These are phyloP conservation scores for Protomyces inouyei DNA, from an alignment of 1,139 yeast species.

Conservation along the genomic window DNA sequence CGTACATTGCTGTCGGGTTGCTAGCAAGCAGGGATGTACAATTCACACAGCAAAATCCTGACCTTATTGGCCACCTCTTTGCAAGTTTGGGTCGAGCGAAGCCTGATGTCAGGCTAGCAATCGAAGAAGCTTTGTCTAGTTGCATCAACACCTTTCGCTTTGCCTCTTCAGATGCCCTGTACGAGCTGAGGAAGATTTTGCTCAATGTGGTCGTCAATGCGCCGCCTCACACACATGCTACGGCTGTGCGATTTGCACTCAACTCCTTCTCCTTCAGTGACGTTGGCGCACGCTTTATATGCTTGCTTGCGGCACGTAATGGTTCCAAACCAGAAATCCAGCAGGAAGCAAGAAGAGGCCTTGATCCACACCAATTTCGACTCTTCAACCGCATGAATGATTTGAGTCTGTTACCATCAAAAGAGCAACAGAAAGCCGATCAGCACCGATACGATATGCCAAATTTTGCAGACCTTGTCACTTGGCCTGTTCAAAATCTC, in stretches of 20 bases:
- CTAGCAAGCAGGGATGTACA: constrained; percentile 43
- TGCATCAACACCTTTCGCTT: constrained; percentile 50
- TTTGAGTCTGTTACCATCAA: constrained; percentile 10
- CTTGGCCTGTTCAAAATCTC: not conserved
- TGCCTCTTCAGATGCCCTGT: constrained; percentile 44
- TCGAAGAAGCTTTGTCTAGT: constrained; percentile 68
- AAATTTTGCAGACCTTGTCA: not conserved
- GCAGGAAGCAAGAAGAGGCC: constrained; percentile 78
- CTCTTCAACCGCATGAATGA: constrained; percentile 24
- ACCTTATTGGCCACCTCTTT: constrained; percentile 61
- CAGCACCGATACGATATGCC: not conserved
- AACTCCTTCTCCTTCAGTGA: constrained; percentile 65
- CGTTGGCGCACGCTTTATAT: constrained; percentile 61
- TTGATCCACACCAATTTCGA: constrained; percentile 70
- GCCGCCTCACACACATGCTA: constrained; percentile 40
- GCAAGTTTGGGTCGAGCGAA: constrained; percentile 65
- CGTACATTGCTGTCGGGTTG: constrained; percentile 9
- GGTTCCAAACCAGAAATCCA: constrained; percentile 62
- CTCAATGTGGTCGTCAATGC: constrained; percentile 41
- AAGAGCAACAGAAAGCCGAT: not conserved
- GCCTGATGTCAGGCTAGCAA: constrained; percentile 57
- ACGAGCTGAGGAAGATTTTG: constrained; percentile 47
- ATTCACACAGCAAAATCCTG: constrained; percentile 47
- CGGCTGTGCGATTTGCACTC: constrained; percentile 63
- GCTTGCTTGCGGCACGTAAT: constrained; percentile 58